phyloP scores from a whole-genome alignment of 257 asterid species.

The Vinca minor region DNA sequence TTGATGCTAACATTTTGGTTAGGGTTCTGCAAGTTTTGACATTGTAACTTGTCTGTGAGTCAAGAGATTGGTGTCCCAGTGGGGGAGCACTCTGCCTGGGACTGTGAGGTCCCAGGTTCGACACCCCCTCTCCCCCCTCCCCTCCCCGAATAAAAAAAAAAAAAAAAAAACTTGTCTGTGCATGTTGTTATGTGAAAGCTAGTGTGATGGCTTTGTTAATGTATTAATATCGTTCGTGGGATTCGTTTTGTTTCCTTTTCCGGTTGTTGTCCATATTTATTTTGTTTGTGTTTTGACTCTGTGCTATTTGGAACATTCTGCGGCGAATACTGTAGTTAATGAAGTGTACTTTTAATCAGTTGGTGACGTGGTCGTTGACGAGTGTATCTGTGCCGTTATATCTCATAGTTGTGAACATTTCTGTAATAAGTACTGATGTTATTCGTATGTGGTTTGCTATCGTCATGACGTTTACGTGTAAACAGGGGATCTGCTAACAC shows the following conservation, averaged over 20 bases:
- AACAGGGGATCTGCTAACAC: neutral
- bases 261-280: neutral
- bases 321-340: neutral
- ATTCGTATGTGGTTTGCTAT: neutral
- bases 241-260: neutral
- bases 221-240: too few relatives aligned
- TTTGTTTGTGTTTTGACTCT: neutral
- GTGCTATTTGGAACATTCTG: neutral
- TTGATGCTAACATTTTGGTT: neutral
- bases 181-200: neutral
- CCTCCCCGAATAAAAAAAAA: too few relatives aligned
- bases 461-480: neutral
- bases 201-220: conserved; percentile 3
- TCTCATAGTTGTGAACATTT: neutral
- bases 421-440: neutral
- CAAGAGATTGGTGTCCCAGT: too few relatives aligned
- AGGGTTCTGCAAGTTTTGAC: conserved; percentile 2
- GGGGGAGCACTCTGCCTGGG: too few relatives aligned
- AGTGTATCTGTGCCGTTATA: neutral
- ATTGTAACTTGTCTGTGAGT: neutral
- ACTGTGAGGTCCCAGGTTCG: too few relatives aligned
- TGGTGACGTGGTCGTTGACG: neutral
- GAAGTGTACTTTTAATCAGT: neutral
- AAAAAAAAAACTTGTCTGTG: neutral
- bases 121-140: too few relatives aligned